These are phyloP conservation scores for Schwanniomyces sp. DNA, from an alignment of 805 yeast genomes.

Conservation along the genomic window DNA sequence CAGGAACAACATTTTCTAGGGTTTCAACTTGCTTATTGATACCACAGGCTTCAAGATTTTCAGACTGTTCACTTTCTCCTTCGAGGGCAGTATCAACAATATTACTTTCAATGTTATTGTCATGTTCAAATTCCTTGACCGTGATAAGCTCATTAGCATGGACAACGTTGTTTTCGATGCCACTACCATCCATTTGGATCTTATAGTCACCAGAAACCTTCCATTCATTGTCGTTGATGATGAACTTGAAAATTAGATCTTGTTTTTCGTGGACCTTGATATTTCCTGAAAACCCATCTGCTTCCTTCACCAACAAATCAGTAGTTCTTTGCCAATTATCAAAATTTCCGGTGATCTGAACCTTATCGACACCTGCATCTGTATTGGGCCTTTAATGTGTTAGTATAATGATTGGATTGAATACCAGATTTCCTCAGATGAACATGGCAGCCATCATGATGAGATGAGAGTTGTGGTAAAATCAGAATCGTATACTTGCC, in stretches of 20 bases:
- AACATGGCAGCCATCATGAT: neutral
- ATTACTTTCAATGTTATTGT: slow-evolving; percentile 1
- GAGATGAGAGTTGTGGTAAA: neutral
- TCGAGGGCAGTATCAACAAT: neutral
- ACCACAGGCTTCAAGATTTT: too few species aligned
- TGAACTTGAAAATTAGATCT: slow-evolving; percentile 37
- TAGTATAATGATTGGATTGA: neutral
- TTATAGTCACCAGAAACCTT: slow-evolving; percentile 19
- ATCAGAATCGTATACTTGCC: slow-evolving; percentile 13
- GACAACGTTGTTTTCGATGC: slow-evolving; percentile 35
- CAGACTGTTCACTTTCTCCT: neutral
- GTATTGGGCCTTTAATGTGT: slow-evolving; percentile 9
- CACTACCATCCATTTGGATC: slow-evolving; percentile 29
- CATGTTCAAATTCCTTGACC: slow-evolving; percentile 19
- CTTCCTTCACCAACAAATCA: slow-evolving; percentile 13
- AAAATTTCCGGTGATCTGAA: slow-evolving; percentile 41
- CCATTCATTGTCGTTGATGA: slow-evolving; percentile 36
- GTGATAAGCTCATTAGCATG: slow-evolving; percentile 23
- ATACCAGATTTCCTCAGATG: neutral
- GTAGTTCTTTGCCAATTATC: slow-evolving; percentile 36
- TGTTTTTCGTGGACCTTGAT: slow-evolving; percentile 20
- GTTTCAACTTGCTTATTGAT: too few species aligned
- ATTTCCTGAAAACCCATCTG: slow-evolving; percentile 17
- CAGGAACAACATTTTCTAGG: too few species aligned
- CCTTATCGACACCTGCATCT: slow-evolving; percentile 13